Evolutionary conservation across 179 eudicot species (phyloP).

Genomic region (Drosera spatulata): DNA sequence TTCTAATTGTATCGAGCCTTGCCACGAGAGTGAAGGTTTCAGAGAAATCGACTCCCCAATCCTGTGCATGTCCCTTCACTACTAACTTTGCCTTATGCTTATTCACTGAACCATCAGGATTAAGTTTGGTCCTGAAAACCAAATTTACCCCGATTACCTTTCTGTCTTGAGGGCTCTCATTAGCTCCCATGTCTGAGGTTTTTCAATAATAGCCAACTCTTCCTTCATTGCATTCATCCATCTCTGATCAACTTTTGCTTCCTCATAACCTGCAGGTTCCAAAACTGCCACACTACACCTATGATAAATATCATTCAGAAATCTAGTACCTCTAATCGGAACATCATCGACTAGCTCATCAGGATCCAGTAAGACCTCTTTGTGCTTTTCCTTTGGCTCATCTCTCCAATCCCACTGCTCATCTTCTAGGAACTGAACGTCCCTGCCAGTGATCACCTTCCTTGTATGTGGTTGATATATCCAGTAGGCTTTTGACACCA

Average conservation of each 20-base stretch:
- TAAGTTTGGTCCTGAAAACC: not conserved
- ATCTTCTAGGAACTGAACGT: no score
- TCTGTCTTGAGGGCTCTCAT: no score
- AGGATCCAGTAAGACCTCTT: no score
- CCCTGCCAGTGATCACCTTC: not conserved
- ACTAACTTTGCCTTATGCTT: not conserved
- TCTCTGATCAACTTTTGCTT: not conserved
- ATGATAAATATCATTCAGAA: slow-evolving; percentile 4
- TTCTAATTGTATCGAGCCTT: not conserved
- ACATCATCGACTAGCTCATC: not conserved
- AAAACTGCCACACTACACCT: not conserved
- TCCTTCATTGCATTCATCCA: not conserved
- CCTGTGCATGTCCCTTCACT: not conserved
- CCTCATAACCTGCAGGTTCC: not conserved
- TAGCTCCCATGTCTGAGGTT: not conserved
- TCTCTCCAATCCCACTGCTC: not conserved
- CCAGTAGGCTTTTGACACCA: slow-evolving; percentile 1
- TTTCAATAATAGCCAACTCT: not conserved
- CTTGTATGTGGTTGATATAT: slow-evolving; percentile 1
- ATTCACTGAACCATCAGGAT: not conserved
- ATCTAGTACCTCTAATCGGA: slow-evolving; percentile 7
- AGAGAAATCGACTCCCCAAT: not conserved
- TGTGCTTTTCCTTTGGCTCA: no score
- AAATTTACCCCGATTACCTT: not conserved
- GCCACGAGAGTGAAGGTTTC: not conserved